Percentiles rank a stretch among this genome's conserved stretches.
Conservation (phyloP, 73 alveolate species). For the Durusdinium trenchii region DNA sequence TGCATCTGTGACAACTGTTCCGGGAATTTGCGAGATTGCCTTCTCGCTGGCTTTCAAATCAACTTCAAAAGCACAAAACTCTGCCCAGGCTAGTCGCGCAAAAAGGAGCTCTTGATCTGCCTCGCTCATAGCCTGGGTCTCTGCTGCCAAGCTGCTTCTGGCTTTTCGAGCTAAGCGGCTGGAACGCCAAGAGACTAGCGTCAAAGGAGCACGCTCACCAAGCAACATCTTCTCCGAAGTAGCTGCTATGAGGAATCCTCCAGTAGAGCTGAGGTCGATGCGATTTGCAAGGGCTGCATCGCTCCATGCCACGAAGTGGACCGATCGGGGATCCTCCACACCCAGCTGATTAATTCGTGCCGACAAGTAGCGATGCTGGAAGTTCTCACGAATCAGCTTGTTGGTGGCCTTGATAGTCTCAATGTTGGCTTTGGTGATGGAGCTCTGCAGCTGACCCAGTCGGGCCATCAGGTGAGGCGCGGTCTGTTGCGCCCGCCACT, state of each 20-base stretch:
- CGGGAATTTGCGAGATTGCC: not conserved
- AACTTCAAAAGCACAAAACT: not conserved
- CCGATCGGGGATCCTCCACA: not conserved
- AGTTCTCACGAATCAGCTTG: not conserved
- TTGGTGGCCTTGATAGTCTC: not conserved
- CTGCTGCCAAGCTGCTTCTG: not conserved
- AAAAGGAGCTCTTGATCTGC: constrained; percentile 15
- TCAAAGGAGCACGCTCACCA: not conserved
- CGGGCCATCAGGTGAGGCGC: not conserved
- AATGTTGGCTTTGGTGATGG: constrained; percentile 3
- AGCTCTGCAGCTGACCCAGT: not conserved
- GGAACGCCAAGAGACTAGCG: constrained; percentile 7
- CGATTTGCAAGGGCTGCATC: constrained; percentile 52
- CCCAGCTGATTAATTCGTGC: not conserved
- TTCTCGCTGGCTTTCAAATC: not conserved
- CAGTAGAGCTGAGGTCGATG: constrained; percentile 4
- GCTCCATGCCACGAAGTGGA: constrained; percentile 1
- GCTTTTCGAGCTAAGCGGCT: not conserved
- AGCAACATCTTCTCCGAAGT: not conserved
- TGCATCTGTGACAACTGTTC: constrained; percentile 33
- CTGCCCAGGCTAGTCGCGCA: not conserved
- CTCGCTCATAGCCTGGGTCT: constrained; percentile 11
- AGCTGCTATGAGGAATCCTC: not conserved
- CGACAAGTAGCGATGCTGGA: not conserved
- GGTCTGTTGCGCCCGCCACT: not conserved